Base-by-base conservation (phyloP, 2,329 filamentous ascomycete genomes). In the Aspergillus vadensis region DNA sequence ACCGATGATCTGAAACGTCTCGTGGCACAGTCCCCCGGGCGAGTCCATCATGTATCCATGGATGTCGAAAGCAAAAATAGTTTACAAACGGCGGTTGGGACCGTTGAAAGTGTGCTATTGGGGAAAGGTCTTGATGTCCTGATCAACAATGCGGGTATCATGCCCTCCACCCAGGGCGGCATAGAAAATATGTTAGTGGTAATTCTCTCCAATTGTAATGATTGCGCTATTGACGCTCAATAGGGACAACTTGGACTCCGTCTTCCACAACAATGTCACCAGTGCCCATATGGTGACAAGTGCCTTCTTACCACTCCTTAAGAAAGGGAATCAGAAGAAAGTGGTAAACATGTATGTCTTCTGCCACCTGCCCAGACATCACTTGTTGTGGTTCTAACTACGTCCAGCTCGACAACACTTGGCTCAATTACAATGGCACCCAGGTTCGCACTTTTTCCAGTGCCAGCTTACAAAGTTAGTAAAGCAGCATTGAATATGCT, bases 401-500 rank as follows among this genome's bases (percentile, higher is more conserved):
- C 12, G 19, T 75, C 5, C 38, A 75, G 80, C 0, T 75, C 76
- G 6, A 73, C 74, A 2, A 75, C 74, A 1, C 55, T 80, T 5
- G 80, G 77, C n/a, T 81, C 79, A 6, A 76, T 80, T 12, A 57
- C 67, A 14, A 44, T 69, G 55, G 68, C 72, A 1, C 10, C 54
- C 1, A 49, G 47, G 10, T 75, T 60, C 51, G 55, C 39, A 2
- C 50, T 58, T 1, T 60, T 68, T 5, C 72, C 75, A 2, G 49
- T 58, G 0, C 78, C 78, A 2, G 73, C 76, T 1, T 80, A 80
- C 72, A 76, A 81, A 63, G 73, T 83, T 63, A 76, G 77, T 9
- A 84, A 83, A 63, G 76, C 81, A 0, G 80, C 81, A 0, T 60
- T 82, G 55, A 81, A 82, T 62, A 77, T 78, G 69, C 67, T 84